These are phyloP conservation scores for Lasiosphaeria miniovina DNA, from an alignment of 495 filamentous ascomycete genomes.

Conservation along the genomic window DNA sequence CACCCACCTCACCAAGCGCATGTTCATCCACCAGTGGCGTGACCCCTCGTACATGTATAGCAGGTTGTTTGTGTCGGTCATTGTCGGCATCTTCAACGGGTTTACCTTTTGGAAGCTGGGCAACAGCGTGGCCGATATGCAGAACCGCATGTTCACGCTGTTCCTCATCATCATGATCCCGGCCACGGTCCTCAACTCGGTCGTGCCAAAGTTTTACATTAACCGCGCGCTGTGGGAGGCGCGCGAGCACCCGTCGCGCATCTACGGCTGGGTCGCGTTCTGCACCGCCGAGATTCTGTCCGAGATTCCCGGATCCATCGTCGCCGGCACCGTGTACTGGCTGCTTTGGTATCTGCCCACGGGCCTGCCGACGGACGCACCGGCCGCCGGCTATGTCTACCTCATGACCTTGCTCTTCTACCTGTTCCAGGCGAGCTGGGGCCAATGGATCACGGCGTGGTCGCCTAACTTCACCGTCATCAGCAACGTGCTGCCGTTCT, in stretches of 20 bases:
- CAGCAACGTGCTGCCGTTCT: slow-evolving; percentile 69
- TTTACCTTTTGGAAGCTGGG: slow-evolving; percentile 83
- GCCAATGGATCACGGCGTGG: slow-evolving; percentile 82
- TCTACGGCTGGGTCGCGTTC: slow-evolving; percentile 85
- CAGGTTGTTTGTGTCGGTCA: slow-evolving; percentile 51
- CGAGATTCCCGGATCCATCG: slow-evolving; percentile 70
- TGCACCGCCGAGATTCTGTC: slow-evolving; percentile 69
- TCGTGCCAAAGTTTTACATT: slow-evolving; percentile 81
- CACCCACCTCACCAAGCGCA: slow-evolving; percentile 50
- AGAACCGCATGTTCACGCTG: slow-evolving; percentile 74
- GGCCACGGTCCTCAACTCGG: slow-evolving; percentile 64
- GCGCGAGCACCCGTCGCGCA: slow-evolving; percentile 70
- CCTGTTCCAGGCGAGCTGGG: slow-evolving; percentile 74
- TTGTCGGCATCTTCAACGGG: slow-evolving; percentile 70
- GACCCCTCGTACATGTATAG: slow-evolving; percentile 74
- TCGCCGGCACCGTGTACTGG: slow-evolving; percentile 67
- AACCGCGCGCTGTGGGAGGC: slow-evolving; percentile 74
- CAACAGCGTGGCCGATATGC: slow-evolving; percentile 64
- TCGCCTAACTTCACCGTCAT: slow-evolving; percentile 79
- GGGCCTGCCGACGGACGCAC: slow-evolving; percentile 62
- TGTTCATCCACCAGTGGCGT: slow-evolving; percentile 79
- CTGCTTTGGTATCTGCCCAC: slow-evolving; percentile 76
- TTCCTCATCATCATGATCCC: slow-evolving; percentile 76
- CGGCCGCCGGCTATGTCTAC: slow-evolving; percentile 75
- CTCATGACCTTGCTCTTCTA: slow-evolving; percentile 81